A percentile compares a stretch with the other conserved stretches of the same genome.
Conservation (phyloP, 768 basidiomycete species). For the Panaeolus papilionaceus region DNA sequence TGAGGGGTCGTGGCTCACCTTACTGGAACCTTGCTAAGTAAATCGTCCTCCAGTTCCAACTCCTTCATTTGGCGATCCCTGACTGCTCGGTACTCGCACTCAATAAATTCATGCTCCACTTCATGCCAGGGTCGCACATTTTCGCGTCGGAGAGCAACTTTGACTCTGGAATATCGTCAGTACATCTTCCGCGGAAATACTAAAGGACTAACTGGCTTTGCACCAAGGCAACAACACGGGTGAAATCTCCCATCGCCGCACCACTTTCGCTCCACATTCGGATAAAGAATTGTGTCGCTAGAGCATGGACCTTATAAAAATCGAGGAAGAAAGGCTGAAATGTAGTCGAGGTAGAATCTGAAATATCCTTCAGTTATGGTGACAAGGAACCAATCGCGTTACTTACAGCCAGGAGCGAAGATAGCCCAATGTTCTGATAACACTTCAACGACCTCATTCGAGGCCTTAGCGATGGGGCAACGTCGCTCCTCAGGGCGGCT, state of each 20-base stretch:
- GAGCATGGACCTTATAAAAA: constrained; percentile 77
- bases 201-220: constrained; percentile 77
- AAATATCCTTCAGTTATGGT: constrained; percentile 22
- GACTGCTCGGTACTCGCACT: constrained; percentile 85
- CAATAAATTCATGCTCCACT: constrained; percentile 81
- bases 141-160: constrained; percentile 77
- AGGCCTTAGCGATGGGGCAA: constrained; percentile 84
- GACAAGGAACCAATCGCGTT: neutral
- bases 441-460: constrained; percentile 85
- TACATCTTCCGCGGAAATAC: neutral
- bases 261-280: constrained; percentile 93
- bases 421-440: constrained; percentile 87
- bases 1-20: constrained; percentile 54
- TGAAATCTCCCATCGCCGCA: constrained; percentile 77
- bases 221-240: constrained; percentile 76
- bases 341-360: constrained; percentile 80
- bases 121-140: constrained; percentile 82
- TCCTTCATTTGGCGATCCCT: constrained; percentile 91
- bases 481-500: constrained; percentile 75
- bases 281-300: constrained; percentile 89
- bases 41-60: constrained; percentile 86
- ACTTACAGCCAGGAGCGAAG: constrained; percentile 84
- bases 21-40: constrained; percentile 85
- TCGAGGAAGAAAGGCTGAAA: constrained; percentile 91
- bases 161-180: constrained; percentile 55